Evolutionary conservation across 352 stramenopile species (phyloP).

Genomic region (Globisporangium irregulare): DNA sequence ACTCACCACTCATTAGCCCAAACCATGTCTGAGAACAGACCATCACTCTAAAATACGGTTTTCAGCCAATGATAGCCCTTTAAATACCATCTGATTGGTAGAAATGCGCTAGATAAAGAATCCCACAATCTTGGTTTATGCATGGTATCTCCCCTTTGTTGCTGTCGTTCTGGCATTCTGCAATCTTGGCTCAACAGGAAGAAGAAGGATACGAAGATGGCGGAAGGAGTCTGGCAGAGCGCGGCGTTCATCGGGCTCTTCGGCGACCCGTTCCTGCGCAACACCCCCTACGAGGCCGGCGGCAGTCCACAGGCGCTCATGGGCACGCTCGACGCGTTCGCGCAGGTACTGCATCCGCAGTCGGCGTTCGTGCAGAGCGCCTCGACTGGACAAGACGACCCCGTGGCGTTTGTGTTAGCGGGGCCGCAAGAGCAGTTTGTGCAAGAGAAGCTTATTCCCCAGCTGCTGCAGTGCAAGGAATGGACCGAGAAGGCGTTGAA

Average conservation of each 20-base stretch:
- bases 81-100: not conserved
- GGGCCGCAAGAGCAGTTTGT: constrained; percentile 52
- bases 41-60: not conserved
- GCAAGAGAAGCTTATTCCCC: constrained; percentile 40
- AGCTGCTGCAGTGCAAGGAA: constrained; percentile 46
- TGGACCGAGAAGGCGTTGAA: constrained; percentile 60
- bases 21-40: constrained; percentile 2
- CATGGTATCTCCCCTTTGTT: constrained; percentile 3
- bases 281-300: constrained; percentile 73
- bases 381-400: constrained; percentile 21
- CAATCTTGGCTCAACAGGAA: not conserved
- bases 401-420: constrained; percentile 48
- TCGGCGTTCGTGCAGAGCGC: constrained; percentile 8
- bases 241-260: constrained; percentile 72
- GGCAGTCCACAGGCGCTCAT: constrained; percentile 66
- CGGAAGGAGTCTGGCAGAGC: constrained; percentile 54
- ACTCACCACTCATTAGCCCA: not conserved
- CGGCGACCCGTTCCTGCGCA: constrained; percentile 75
- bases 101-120: not conserved
- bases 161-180: not conserved
- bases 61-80: not conserved
- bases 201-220: constrained; percentile 6
- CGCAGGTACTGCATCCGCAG: constrained; percentile 35
- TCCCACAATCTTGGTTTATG: not conserved
- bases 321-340: constrained; percentile 38